Conservation (phyloP, 2,329 filamentous ascomycete species). For the Nothophaeocryptopus gaeumannii region DNA sequence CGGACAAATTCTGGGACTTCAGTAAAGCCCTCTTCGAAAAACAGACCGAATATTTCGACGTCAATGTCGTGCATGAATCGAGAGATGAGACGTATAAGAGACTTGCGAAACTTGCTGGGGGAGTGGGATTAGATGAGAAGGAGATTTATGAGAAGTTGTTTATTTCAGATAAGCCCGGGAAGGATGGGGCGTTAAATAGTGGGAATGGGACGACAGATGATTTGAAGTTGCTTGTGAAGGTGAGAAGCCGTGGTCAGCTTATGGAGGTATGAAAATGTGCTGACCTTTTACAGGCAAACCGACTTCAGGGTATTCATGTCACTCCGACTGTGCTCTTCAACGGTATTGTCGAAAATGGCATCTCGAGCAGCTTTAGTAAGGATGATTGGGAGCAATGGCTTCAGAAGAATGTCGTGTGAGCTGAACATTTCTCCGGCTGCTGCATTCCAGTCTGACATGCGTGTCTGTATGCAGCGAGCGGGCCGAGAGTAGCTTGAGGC, state of each 20-base stretch:
- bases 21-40: constrained; percentile 64
- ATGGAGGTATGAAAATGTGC: background rate
- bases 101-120: constrained; percentile 68
- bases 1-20: constrained; percentile 76
- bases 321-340: constrained; percentile 88
- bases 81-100: constrained; percentile 80
- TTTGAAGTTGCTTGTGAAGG: constrained; percentile 75
- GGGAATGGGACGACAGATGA: constrained; percentile 84
- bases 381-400: constrained; percentile 87
- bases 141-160: constrained; percentile 66
- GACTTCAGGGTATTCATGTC: constrained; percentile 80
- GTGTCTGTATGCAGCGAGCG: too few species aligned
- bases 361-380: constrained; percentile 73
- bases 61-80: constrained; percentile 75
- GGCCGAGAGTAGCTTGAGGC: too few species aligned
- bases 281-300: constrained; percentile 46
- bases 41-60: constrained; percentile 81
- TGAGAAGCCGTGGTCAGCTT: too few species aligned
- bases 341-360: constrained; percentile 71
- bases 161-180: constrained; percentile 64
- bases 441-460: too few species aligned
- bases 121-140: constrained; percentile 68
- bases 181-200: constrained; percentile 67
- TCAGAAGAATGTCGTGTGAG: constrained; percentile 59
- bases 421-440: background rate